Percentiles rank a stretch among this genome's conserved stretches.
Evolutionary conservation across 805 yeast species (phyloP).

Genomic region (Candida orba): DNA sequence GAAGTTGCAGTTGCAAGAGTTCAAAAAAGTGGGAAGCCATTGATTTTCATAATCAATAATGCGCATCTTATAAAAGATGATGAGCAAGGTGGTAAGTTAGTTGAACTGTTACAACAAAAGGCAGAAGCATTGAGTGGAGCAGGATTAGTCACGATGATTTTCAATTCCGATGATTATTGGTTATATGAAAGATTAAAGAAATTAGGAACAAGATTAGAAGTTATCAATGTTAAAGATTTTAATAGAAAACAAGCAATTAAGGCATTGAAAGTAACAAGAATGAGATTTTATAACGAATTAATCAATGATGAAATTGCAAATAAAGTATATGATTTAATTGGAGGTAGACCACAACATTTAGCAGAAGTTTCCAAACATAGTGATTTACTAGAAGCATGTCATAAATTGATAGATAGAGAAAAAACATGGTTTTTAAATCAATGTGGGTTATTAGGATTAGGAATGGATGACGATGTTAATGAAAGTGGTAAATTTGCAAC

Average conservation of each 20-base stretch:
- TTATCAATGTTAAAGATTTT: constrained; percentile 61
- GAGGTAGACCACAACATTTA: constrained; percentile 81
- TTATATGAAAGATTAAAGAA: constrained; percentile 67
- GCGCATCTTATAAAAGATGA: constrained; percentile 71
- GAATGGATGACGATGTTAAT: constrained; percentile 88
- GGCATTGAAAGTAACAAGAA: constrained; percentile 47
- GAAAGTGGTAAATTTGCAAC: constrained; percentile 71
- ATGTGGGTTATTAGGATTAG: constrained; percentile 68
- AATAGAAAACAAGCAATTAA: constrained; percentile 45
- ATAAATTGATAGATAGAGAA: constrained; percentile 66
- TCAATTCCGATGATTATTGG: constrained; percentile 85
- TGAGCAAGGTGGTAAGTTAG: constrained; percentile 61
- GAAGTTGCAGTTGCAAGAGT: constrained; percentile 54
- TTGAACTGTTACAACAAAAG: constrained; percentile 74
- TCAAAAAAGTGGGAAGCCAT: constrained; percentile 40
- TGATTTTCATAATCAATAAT: constrained; percentile 64
- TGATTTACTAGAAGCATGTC: constrained; percentile 55
- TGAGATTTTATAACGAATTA: constrained; percentile 32
- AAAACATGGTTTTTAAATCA: constrained; percentile 82
- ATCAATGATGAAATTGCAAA: constrained; percentile 38
- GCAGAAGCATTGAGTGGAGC: constrained; percentile 75
- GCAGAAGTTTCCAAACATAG: constrained; percentile 58
- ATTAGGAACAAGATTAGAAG: constrained; percentile 67
- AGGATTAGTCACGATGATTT: constrained; percentile 41
- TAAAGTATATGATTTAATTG: constrained; percentile 59